Percentiles rank a stretch among this genome's conserved stretches.
Conservation (phyloP, 371 early-diverging fungal genomes). For the Mortierella sp. region DNA sequence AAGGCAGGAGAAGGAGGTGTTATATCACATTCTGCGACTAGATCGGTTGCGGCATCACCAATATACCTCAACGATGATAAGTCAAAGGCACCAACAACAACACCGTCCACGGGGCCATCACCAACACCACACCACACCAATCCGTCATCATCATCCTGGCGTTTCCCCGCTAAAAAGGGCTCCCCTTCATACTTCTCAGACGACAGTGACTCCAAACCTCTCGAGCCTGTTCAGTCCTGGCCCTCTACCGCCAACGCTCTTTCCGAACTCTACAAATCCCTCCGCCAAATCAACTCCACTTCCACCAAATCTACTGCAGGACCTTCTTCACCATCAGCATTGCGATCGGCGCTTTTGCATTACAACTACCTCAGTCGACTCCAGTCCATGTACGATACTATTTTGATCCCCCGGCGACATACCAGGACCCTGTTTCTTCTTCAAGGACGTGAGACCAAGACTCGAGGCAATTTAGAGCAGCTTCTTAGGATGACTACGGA, state of each 20-base stretch:
- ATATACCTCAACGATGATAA: not conserved
- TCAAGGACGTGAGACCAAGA: slow-evolving; percentile 35
- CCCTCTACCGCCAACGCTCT: slow-evolving; percentile 33
- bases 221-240: slow-evolving; percentile 30
- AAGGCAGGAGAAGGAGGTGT: not conserved
- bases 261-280: slow-evolving; percentile 19
- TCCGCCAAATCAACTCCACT: slow-evolving; percentile 17
- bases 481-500: slow-evolving; percentile 40
- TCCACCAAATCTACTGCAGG: not conserved
- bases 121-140: not conserved
- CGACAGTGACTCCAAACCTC: not conserved
- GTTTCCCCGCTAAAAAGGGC: not conserved
- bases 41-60: not conserved
- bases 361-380: slow-evolving; percentile 41
- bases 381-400: slow-evolving; percentile 28
- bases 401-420: slow-evolving; percentile 31
- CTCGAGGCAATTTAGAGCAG: slow-evolving; percentile 26
- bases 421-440: slow-evolving; percentile 32
- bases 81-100: not conserved
- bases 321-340: not conserved
- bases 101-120: not conserved
- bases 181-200: slow-evolving; percentile 7
- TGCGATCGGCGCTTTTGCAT: slow-evolving; percentile 10
- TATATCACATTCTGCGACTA: not conserved
- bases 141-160: not conserved